Evolutionary conservation across 768 basidiomycete genomes (phyloP).

Genomic region (Auricularia sp.): DNA sequence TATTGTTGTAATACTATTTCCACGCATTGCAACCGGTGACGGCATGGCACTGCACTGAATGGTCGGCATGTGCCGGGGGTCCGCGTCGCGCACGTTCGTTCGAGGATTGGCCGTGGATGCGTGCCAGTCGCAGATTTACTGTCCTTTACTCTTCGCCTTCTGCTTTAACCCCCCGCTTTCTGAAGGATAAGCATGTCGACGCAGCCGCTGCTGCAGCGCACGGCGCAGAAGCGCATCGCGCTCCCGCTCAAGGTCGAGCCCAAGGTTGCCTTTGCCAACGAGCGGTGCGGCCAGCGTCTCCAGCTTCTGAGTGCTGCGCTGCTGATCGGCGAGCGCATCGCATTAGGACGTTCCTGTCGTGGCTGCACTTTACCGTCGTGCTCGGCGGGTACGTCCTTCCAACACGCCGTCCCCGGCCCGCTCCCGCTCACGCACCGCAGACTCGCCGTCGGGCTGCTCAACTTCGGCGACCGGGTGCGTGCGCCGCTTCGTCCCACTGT

Average conservation of each 20-base stretch:
- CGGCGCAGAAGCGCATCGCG: slow-evolving; percentile 89
- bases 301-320: background rate
- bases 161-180: background rate
- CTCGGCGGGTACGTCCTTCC: slow-evolving; percentile 44
- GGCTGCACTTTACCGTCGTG: slow-evolving; percentile 97
- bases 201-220: slow-evolving; percentile 92
- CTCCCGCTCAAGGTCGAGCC: slow-evolving; percentile 92
- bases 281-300: slow-evolving; percentile 30
- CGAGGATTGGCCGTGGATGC: background rate
- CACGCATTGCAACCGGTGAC: no score
- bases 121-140: background rate
- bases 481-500: background rate
- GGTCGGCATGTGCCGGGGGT: background rate
- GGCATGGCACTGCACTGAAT: no score
- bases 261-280: slow-evolving; percentile 91
- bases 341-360: slow-evolving; percentile 75
- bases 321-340: background rate
- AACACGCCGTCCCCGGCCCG: background rate
- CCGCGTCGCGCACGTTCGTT: background rate
- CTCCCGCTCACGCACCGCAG: slow-evolving; percentile 18
- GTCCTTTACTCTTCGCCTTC: background rate
- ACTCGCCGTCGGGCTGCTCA: slow-evolving; percentile 87
- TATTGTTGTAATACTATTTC: no score
- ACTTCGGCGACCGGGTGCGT: slow-evolving; percentile 90
- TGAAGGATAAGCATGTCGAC: slow-evolving; percentile 62